These are phyloP conservation scores for Pyrenopolyporus hunteri DNA, from an alignment of 495 filamentous ascomycete species.

Conservation along the genomic window DNA sequence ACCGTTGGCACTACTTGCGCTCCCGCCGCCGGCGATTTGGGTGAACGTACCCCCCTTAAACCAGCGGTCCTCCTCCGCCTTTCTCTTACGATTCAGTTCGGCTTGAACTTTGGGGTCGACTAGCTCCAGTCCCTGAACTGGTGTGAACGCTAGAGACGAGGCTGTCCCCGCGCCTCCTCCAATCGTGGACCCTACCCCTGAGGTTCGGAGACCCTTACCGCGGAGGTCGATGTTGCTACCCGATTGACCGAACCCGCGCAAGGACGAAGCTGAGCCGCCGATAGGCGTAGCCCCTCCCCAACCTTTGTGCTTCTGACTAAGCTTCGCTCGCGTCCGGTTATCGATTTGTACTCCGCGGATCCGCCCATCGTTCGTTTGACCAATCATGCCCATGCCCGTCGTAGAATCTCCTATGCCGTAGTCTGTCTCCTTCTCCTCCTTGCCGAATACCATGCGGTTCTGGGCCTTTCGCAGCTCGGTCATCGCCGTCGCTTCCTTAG, in stretches of 20 bases:
- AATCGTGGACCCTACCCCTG: conserved; percentile 74
- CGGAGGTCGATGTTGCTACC: conserved; percentile 69
- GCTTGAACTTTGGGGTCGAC: conserved; percentile 92
- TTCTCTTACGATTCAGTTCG: conserved; percentile 82
- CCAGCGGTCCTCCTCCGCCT: conserved; percentile 93
- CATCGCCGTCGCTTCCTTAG: conserved; percentile 97
- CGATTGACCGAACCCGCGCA: conserved; percentile 75
- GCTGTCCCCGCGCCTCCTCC: conserved; percentile 72
- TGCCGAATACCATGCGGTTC: conserved; percentile 94
- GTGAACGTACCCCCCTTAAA: conserved; percentile 97
- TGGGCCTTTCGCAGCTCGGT: conserved; percentile 95
- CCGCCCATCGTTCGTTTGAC: conserved; percentile 82
- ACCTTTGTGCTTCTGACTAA: conserved; percentile 94
- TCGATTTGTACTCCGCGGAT: conserved; percentile 90
- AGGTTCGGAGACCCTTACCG: conserved; percentile 73
- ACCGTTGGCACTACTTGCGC: conserved; percentile 40
- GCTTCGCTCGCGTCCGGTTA: conserved; percentile 86
- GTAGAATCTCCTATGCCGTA: conserved; percentile 89
- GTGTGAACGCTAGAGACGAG: conserved; percentile 89
- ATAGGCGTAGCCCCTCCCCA: conserved; percentile 81
- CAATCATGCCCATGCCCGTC: conserved; percentile 92
- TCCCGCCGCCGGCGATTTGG: conserved; percentile 67
- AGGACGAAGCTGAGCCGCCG: conserved; percentile 72
- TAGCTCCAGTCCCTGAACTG: conserved; percentile 92
- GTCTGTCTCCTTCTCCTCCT: conserved; percentile 93